Evolutionary conservation across 2,329 filamentous ascomycete species (phyloP).

Genomic region (Orbilia blumenaviensis): DNA sequence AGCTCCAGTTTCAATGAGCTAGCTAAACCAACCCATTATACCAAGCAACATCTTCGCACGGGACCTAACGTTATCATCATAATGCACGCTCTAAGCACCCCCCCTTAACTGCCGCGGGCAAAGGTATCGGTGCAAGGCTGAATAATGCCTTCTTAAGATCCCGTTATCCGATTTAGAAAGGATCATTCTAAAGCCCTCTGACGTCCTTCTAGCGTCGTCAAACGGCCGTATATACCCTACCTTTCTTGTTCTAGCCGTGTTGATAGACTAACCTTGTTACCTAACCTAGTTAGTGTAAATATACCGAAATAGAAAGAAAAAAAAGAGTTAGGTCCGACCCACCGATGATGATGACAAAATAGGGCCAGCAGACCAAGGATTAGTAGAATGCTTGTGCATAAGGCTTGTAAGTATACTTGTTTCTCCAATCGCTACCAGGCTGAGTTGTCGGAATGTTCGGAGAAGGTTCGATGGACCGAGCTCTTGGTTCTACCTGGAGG

Average conservation of each 20-base stretch:
- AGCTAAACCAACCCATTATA: no score
- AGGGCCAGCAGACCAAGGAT: slow-evolving; percentile 8
- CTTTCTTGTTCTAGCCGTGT: not conserved
- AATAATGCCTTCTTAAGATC: not conserved
- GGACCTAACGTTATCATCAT: no score
- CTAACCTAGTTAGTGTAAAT: no score
- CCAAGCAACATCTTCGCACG: no score
- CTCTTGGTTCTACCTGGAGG: not conserved
- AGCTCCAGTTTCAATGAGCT: no score
- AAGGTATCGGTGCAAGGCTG: not conserved
- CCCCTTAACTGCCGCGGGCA: not conserved
- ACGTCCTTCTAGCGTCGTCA: not conserved
- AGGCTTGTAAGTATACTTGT: not conserved
- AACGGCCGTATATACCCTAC: not conserved
- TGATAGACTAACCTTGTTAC: no score
- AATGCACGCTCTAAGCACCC: not conserved
- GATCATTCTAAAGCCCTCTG: not conserved
- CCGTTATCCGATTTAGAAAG: not conserved
- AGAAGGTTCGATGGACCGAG: slow-evolving; percentile 10
- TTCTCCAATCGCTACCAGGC: not conserved
- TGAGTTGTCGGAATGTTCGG: slow-evolving; percentile 20
- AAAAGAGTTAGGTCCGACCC: not conserved
- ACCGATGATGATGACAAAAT: slow-evolving; percentile 13
- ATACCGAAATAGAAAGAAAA: not conserved
- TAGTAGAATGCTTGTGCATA: not conserved